These are phyloP conservation scores for Tubosaeta sp. DNA, from an alignment of 768 basidiomycete genomes.

Conservation along the genomic window DNA sequence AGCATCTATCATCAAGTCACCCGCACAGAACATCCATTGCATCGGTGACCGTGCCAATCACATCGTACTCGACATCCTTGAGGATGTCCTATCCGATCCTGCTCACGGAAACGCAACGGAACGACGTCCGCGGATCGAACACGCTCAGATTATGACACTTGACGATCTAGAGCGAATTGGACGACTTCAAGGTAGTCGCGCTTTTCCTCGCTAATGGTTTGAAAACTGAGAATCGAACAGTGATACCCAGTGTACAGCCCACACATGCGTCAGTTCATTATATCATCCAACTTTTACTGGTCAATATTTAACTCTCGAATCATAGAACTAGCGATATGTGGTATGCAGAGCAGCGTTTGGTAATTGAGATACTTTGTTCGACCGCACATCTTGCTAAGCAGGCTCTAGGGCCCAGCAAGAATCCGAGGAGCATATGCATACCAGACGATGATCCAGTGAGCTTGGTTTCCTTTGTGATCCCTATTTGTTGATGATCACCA, in stretches of 20 bases:
- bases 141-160: constrained; percentile 80
- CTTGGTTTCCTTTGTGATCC: neutral
- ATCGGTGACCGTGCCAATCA: constrained; percentile 89
- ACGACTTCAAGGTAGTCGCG: constrained; percentile 60
- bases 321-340: constrained; percentile 83
- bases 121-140: constrained; percentile 82
- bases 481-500: neutral
- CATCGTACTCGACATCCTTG: constrained; percentile 78
- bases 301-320: neutral
- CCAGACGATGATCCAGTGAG: constrained; percentile 67
- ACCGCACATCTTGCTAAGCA: neutral
- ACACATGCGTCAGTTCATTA: constrained; percentile 69
- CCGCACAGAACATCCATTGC: constrained; percentile 73
- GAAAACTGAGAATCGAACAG: constrained; percentile 33
- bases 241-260: constrained; percentile 90
- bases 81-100: constrained; percentile 44
- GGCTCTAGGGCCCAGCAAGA: constrained; percentile 63
- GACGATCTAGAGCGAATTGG: constrained; percentile 69
- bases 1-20: neutral
- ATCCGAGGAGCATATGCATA: constrained; percentile 91
- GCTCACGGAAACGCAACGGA: constrained; percentile 26
- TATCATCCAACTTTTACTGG: neutral
- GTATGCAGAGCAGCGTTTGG: constrained; percentile 82
- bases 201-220: neutral
- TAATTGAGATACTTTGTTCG: constrained; percentile 21